Evolutionary conservation across 306 rosid genomes (phyloP).

Genomic region (Inga leiocalycina): DNA sequence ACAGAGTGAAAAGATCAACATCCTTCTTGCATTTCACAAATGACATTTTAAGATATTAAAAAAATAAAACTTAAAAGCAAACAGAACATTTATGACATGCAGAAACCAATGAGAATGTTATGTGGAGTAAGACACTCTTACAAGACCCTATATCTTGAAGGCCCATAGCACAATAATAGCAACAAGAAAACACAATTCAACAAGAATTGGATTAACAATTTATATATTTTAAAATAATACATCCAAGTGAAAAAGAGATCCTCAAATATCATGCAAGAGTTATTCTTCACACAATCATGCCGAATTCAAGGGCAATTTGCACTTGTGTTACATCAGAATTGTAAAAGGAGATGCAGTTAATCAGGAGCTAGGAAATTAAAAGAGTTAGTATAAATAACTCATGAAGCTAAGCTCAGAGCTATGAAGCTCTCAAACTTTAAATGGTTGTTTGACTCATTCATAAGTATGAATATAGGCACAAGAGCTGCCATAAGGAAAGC

Average conservation of each 20-base stretch:
- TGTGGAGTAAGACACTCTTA: conserved; percentile 20
- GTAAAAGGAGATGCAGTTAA: background rate
- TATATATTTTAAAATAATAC: conserved; percentile 2
- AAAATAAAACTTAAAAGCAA: conserved; percentile 11
- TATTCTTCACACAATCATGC: background rate
- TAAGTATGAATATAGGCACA: background rate
- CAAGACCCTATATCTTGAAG: conserved; percentile 19
- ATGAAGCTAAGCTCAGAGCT: background rate
- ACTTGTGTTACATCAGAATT: background rate
- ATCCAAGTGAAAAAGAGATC: background rate
- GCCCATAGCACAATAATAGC: conserved; percentile 13
- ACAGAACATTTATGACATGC: conserved; percentile 24
- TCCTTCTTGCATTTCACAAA: conserved; percentile 59
- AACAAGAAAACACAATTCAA: conserved; percentile 28
- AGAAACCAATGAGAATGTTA: conserved; percentile 1
- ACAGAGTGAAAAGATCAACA: conserved; percentile 80
- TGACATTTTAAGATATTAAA: conserved; percentile 29
- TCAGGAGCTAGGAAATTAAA: background rate
- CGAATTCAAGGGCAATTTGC: background rate
- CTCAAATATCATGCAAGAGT: conserved; percentile 12
- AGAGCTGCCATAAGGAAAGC: background rate
- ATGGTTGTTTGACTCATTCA: background rate
- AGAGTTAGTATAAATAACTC: background rate
- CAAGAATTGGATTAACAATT: conserved; percentile 16
- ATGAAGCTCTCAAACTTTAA: background rate